phyloP scores from a whole-genome alignment of 441 rosid genomes.

The Eruca vesicaria region DNA sequence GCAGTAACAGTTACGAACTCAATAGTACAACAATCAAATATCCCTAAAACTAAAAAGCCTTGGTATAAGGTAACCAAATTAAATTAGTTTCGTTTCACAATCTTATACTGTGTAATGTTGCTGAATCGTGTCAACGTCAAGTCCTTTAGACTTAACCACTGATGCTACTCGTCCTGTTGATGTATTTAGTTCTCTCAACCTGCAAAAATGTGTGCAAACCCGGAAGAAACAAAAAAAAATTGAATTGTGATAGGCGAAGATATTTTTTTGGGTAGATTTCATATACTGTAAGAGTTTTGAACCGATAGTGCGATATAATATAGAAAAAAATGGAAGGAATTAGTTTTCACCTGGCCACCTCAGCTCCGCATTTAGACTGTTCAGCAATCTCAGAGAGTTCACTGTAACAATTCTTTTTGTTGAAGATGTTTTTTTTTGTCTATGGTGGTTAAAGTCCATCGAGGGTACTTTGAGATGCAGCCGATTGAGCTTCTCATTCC shows the following conservation, averaged over 20 bases:
- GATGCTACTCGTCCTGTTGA: constrained; percentile 78
- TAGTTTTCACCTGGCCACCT: constrained; percentile 66
- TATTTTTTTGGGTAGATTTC: background rate
- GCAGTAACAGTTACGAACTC: too few relatives aligned
- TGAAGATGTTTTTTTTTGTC: constrained; percentile 41
- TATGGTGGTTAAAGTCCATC: constrained; percentile 89
- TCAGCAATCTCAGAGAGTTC: constrained; percentile 88
- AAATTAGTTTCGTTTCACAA: background rate
- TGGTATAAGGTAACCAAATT: background rate
- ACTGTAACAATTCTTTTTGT: constrained; percentile 63
- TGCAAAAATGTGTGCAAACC: constrained; percentile 21
- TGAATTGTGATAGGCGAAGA: background rate
- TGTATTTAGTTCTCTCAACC: constrained; percentile 71
- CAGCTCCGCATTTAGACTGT: constrained; percentile 87
- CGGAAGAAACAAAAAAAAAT: background rate
- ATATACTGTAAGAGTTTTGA: background rate
- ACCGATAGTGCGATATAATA: background rate
- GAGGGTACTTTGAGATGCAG: constrained; percentile 83
- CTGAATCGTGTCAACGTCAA: constrained; percentile 71
- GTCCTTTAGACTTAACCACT: constrained; percentile 77
- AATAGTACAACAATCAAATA: too few relatives aligned
- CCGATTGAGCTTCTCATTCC: constrained; percentile 96
- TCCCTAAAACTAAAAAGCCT: too few relatives aligned
- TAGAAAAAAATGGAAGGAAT: background rate
- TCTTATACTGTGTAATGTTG: constrained; percentile 74